phyloP scores from a whole-genome alignment of 2,329 filamentous ascomycete species.

The Nigrograna mackinnonii region DNA sequence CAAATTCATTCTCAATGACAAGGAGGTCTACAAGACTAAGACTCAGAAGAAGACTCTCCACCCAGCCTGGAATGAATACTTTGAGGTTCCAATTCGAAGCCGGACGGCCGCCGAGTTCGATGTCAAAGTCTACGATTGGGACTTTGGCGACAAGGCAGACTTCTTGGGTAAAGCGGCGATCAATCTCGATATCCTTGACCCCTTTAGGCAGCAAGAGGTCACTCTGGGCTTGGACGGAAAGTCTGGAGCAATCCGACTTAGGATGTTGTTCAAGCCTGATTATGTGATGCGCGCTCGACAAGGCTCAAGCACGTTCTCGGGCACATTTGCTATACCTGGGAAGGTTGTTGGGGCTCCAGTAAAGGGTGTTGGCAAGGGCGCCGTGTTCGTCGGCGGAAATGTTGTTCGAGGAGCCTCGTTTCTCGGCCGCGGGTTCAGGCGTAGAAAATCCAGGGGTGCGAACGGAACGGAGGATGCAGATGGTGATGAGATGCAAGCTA shows the following conservation, averaged over 20 bases:
- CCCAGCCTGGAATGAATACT: constrained; percentile 95
- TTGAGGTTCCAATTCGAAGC: constrained; percentile 81
- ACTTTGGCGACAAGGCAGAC: constrained; percentile 94
- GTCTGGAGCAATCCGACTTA: constrained; percentile 79
- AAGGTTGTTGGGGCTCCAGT: constrained; percentile 95
- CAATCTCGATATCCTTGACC: constrained; percentile 78
- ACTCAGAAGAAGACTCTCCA: constrained; percentile 95
- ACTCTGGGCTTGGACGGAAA: constrained; percentile 82
- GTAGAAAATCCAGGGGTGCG: constrained; percentile 63
- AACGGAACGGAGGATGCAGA: constrained; percentile 43
- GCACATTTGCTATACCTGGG: constrained; percentile 83
- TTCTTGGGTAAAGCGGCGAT: constrained; percentile 79
- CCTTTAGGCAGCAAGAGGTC: constrained; percentile 79
- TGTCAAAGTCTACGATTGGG: constrained; percentile 89
- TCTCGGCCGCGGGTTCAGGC: constrained; percentile 80
- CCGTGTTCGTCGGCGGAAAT: constrained; percentile 70
- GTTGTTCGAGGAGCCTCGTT: constrained; percentile 91
- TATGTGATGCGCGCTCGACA: constrained; percentile 87
- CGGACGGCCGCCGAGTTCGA: constrained; percentile 83
- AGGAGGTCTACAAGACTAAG: constrained; percentile 93
- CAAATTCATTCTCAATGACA: constrained; percentile 88
- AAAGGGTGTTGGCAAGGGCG: constrained; percentile 83
- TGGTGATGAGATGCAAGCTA: constrained; percentile 48
- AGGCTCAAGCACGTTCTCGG: constrained; percentile 90
- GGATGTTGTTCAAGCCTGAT: constrained; percentile 88